Conservation (phyloP, 169 alveolate genomes). For the Plasmodium cynomolgi region DNA sequence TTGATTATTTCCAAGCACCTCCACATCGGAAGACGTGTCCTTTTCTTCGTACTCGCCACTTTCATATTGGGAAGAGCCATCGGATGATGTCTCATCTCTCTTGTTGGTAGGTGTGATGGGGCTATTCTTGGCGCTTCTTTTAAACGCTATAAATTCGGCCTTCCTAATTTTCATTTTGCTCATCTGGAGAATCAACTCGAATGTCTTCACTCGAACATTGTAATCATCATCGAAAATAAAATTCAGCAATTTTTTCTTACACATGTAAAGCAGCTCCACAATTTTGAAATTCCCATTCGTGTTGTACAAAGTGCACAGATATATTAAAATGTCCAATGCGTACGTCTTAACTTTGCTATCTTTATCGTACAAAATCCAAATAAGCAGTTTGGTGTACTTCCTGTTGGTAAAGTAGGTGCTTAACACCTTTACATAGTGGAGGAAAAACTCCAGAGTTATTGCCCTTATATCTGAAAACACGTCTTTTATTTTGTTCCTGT, state of each 20-base stretch:
- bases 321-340: constrained; percentile 24
- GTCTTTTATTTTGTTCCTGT: constrained; percentile 68
- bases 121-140: background rate
- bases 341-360: constrained; percentile 44
- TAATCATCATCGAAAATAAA: constrained; percentile 64
- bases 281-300: constrained; percentile 48
- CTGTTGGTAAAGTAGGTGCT: constrained; percentile 53
- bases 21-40: background rate
- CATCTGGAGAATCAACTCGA: constrained; percentile 67
- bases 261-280: constrained; percentile 47
- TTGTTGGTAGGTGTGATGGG: background rate
- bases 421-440: constrained; percentile 19
- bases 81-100: background rate
- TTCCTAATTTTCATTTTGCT: constrained; percentile 67
- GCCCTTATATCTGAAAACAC: constrained; percentile 61
- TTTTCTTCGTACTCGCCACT: background rate
- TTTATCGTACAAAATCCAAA: constrained; percentile 73
- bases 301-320: constrained; percentile 62
- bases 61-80: constrained; percentile 23
- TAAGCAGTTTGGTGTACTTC: constrained; percentile 54
- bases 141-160: constrained; percentile 22
- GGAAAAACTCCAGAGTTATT: constrained; percentile 46
- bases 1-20: background rate
- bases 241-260: constrained; percentile 66
- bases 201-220: constrained; percentile 67